These are phyloP conservation scores for Hypoxylon sp. DNA, from an alignment of 2,329 filamentous ascomycete species.

Conservation along the genomic window DNA sequence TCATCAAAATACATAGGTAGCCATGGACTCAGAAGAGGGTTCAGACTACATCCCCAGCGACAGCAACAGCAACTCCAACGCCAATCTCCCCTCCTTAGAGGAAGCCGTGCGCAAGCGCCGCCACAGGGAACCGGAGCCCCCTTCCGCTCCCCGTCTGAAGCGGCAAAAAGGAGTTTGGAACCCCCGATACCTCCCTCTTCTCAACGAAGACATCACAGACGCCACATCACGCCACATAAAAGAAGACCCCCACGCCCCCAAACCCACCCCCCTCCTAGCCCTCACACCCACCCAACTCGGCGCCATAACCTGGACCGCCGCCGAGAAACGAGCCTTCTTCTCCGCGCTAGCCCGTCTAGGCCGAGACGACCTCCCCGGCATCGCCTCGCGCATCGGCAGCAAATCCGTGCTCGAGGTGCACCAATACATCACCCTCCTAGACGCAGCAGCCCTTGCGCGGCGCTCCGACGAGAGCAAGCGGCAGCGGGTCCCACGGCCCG, in stretches of 20 bases:
- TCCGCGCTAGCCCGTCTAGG: conserved; percentile 75
- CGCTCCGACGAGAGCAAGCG: conserved; percentile 53
- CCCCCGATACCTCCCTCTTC: conserved; percentile 63
- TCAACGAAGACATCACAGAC: conserved; percentile 73
- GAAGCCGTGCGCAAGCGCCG: conserved; percentile 37
- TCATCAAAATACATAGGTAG: conserved; percentile 3
- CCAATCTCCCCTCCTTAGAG: conserved; percentile 1
- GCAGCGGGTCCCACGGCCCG: conserved; percentile 59
- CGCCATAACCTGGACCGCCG: conserved; percentile 75
- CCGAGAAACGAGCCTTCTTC: conserved; percentile 82
- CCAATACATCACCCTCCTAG: conserved; percentile 76
- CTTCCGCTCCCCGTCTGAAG: conserved; percentile 60
- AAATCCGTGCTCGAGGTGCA: conserved; percentile 83
- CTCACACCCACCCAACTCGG: conserved; percentile 74
- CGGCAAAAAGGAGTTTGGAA: conserved; percentile 62
- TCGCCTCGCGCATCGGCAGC: conserved; percentile 74
- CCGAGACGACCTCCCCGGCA: conserved; percentile 71
- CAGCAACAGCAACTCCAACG: conserved; percentile 30
- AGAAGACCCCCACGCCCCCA: conserved; percentile 7
- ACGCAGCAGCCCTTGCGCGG: conserved; percentile 62
- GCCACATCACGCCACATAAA: conserved; percentile 59
- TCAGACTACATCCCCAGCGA: conserved; percentile 13
- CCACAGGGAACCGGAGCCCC: conserved; percentile 36
- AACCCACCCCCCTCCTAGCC: background rate
- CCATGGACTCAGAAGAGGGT: conserved; percentile 40